A percentile compares a stretch with the other conserved stretches of the same genome.
These are phyloP conservation scores for Ambrosiella beaveri DNA, from an alignment of 2,329 filamentous ascomycete species.

Conservation along the genomic window DNA sequence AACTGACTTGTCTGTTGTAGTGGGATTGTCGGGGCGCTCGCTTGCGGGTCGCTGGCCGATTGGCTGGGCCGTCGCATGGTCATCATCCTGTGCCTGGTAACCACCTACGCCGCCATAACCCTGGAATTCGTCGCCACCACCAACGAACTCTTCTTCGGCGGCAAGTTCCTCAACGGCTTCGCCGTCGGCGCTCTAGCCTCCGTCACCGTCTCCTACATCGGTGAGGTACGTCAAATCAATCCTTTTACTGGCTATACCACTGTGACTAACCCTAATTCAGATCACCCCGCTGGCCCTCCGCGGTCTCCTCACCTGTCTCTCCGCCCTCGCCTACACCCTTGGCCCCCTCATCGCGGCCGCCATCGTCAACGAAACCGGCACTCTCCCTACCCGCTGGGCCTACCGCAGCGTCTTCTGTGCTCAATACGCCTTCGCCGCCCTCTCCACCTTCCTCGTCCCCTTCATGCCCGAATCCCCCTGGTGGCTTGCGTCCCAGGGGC, in stretches of 20 bases:
- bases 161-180: constrained; percentile 27
- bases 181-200: constrained; percentile 18
- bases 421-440: constrained; percentile 20
- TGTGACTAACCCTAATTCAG: constrained; percentile 7
- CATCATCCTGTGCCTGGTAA: constrained; percentile 21
- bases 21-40: constrained; percentile 18
- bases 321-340: constrained; percentile 19
- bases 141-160: constrained; percentile 24
- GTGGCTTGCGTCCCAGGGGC: constrained; percentile 20
- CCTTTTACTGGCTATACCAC: not conserved
- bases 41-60: constrained; percentile 22
- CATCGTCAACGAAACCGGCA: constrained; percentile 20
- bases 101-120: constrained; percentile 23
- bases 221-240: constrained; percentile 16
- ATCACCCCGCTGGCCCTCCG: constrained; percentile 18
- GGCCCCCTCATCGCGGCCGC: constrained; percentile 20
- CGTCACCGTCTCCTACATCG: constrained; percentile 19
- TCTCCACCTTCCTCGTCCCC: constrained; percentile 18
- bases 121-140: constrained; percentile 26
- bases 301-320: constrained; percentile 18
- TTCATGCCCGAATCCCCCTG: constrained; percentile 19
- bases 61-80: constrained; percentile 20
- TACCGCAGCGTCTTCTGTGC: constrained; percentile 18
- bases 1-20: not conserved
- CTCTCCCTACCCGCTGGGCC: constrained; percentile 19